Evolutionary conservation across 306 rosid species (phyloP), one percentile per base, ranked within the genome.

Genomic region (Phaseolus lunatus): DNA sequence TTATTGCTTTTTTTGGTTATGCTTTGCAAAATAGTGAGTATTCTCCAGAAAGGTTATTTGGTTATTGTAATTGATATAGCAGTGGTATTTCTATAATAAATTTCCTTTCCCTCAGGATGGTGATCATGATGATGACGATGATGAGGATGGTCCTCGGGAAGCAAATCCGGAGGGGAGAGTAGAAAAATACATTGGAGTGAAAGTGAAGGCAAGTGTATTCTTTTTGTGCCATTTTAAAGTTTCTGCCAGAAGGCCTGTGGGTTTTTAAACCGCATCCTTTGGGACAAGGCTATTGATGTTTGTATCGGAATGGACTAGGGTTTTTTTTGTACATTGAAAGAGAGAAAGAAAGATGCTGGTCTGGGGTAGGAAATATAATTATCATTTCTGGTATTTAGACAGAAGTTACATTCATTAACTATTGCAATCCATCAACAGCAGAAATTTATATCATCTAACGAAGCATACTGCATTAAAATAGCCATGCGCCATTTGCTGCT

Each of bases 131-230:
- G 98, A 89, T 73, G 99, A 95, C 78, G 97, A 82, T 48, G 97
- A 90, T 52, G 97, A 92, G 29, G 96, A 89, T 82, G 94, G 85
- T 59, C 92, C 97, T 80, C 92, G 85, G 24, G 97, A 90, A 85
- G 88, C 87, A 73, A 97, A 91, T 85, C 68, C 81, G 72, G 98
- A 90, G 86, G 98, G 96, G 66, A 91, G 97, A 84, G 96, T 89
- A 3, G 97, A 95, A 82, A 95, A 95, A 84, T 95, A 95, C 86
- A 88, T 95, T 72, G 99, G 99, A 59, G 99, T 92, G 81, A 90
- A 92, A 95, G 99, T 95, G 81, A 95, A 95, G 99, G 99, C 69
- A 87, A 78, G 84, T 73, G 87, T 76, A 84, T 78, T 78, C 80
- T 39, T 78, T 22, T 45, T 61, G 59, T 72, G 48, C 39, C 66